Percentiles rank a stretch among this genome's conserved stretches.
phyloP scores from a whole-genome alignment of 768 basidiomycete species.

The Mycena capillaripes region DNA sequence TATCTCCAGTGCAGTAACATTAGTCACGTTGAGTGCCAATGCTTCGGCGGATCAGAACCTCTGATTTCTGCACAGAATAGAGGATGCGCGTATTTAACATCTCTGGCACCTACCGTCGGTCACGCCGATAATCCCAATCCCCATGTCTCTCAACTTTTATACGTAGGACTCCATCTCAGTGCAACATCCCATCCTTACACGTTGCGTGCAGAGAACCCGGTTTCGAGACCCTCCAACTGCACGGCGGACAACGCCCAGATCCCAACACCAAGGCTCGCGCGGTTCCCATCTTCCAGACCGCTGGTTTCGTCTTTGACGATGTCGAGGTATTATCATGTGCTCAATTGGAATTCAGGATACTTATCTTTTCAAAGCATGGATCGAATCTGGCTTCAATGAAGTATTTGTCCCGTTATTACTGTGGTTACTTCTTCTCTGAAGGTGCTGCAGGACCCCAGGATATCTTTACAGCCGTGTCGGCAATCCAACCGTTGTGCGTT shows the following conservation, averaged over 20 bases:
- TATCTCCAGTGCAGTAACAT: too few relatives aligned
- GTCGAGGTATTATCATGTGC: slow-evolving; percentile 55
- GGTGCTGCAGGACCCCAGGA: slow-evolving; percentile 36
- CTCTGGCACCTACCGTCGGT: too few relatives aligned
- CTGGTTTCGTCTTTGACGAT: slow-evolving; percentile 63
- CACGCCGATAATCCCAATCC: too few relatives aligned
- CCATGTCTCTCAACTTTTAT: slow-evolving; percentile 14
- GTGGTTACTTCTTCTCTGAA: too few relatives aligned
- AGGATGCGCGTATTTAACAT: too few relatives aligned
- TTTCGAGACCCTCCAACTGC: slow-evolving; percentile 69
- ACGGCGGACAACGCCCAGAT: slow-evolving; percentile 64
- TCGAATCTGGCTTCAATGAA: slow-evolving; percentile 37
- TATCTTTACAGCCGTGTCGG: slow-evolving; percentile 60
- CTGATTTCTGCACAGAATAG: too few relatives aligned
- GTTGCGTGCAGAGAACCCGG: slow-evolving; percentile 47
- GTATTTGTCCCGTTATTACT: neutral
- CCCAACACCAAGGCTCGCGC: slow-evolving; percentile 62
- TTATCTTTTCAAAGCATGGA: slow-evolving; percentile 28
- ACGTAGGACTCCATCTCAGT: neutral
- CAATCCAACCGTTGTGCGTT: slow-evolving; percentile 56
- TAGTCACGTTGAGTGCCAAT: too few relatives aligned
- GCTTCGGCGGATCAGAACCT: too few relatives aligned
- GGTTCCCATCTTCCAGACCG: slow-evolving; percentile 65
- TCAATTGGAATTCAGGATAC: too few relatives aligned
- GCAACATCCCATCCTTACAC: too few relatives aligned